Evolutionary conservation across 176 grass and related monocot genomes (phyloP).

Genomic region (Sorghum bicolor): DNA sequence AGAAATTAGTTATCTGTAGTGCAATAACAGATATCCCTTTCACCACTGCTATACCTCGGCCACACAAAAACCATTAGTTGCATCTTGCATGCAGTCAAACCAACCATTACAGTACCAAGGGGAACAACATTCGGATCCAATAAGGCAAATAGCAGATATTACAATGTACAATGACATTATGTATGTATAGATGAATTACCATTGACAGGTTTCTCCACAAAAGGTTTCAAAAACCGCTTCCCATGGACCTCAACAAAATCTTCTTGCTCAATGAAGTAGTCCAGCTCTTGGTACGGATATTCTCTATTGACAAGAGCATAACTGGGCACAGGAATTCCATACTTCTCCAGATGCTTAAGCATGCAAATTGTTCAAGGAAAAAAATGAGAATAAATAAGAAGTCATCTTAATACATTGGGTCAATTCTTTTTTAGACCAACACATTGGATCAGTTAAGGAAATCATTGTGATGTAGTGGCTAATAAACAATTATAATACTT

Average conservation of each 20-base stretch:
- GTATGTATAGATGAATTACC: slow-evolving; percentile 45
- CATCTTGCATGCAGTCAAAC: slow-evolving; percentile 10
- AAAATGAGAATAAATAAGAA: background rate
- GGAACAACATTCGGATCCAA: background rate
- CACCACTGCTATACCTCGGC: background rate
- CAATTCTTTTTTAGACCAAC: background rate
- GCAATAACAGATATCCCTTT: background rate
- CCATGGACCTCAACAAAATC: slow-evolving; percentile 95
- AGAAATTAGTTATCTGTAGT: background rate
- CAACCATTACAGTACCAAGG: background rate
- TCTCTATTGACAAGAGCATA: slow-evolving; percentile 94
- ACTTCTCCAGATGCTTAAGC: slow-evolving; percentile 74
- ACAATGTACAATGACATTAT: slow-evolving; percentile 4
- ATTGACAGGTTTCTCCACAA: slow-evolving; percentile 98
- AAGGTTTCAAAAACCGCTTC: slow-evolving; percentile 86
- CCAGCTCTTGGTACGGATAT: slow-evolving; percentile 90
- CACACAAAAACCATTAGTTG: background rate
- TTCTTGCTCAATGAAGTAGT: slow-evolving; percentile 95
- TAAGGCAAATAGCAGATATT: background rate
- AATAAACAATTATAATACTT: slow-evolving; percentile 12
- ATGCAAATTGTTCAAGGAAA: slow-evolving; percentile 10
- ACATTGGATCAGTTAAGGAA: background rate
- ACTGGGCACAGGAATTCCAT: slow-evolving; percentile 84
- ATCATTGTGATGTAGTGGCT: background rate
- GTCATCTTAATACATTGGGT: background rate